Conservation (phyloP, 2,329 filamentous ascomycete species). For the Trichoderma cornu-damae region DNA sequence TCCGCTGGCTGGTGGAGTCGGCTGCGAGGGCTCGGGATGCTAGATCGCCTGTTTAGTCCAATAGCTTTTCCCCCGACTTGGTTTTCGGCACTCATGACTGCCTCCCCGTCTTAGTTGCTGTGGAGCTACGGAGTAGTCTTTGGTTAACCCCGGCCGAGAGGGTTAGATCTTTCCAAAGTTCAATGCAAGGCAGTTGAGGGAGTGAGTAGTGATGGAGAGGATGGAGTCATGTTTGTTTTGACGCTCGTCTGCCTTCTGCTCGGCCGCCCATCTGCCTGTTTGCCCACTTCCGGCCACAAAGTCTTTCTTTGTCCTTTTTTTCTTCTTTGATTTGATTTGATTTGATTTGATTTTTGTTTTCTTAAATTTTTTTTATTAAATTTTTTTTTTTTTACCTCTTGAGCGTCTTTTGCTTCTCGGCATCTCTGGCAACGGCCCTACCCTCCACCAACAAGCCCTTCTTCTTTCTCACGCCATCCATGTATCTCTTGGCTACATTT, state of each 20-base stretch:
- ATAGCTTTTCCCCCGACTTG: neutral
- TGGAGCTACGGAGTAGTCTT: conserved; percentile 4
- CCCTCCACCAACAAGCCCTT: conserved; percentile 86
- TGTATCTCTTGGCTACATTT: conserved; percentile 94
- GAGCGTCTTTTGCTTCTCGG: conserved; percentile 80
- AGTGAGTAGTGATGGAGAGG: neutral
- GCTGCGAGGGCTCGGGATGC: neutral
- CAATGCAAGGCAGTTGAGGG: neutral
- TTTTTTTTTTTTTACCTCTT: conserved; percentile 53
- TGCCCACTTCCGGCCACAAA: neutral
- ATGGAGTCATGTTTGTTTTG: neutral
- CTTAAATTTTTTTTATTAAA: too few relatives aligned
- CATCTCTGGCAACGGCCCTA: conserved; percentile 71
- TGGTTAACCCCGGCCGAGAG: conserved; percentile 3
- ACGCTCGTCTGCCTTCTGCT: neutral
- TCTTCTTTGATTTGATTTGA: too few relatives aligned
- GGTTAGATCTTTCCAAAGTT: neutral
- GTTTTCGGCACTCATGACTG: conserved; percentile 6
- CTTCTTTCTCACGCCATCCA: conserved; percentile 78
- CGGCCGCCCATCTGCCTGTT: neutral
- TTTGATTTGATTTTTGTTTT: too few relatives aligned
- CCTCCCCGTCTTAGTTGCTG: conserved; percentile 2
- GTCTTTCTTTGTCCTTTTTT: too few relatives aligned
- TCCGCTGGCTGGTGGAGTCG: conserved; percentile 6
- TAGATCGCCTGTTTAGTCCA: conserved; percentile 4